Evolutionary conservation across 768 basidiomycete genomes (phyloP).

Genomic region (Panaeolus papilionaceus): DNA sequence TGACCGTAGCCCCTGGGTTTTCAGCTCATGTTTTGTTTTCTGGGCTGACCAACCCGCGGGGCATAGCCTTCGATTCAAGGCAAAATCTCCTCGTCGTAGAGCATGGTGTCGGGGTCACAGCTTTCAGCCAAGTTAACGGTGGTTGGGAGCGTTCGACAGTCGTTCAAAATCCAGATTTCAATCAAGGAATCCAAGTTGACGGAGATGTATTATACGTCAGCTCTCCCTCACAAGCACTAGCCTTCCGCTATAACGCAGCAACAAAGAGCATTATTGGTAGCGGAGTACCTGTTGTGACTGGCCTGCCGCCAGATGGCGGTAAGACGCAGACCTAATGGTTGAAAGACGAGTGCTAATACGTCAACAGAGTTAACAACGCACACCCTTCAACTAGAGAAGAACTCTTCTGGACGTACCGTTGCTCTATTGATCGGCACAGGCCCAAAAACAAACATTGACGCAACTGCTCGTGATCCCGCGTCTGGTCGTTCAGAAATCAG

Average conservation of each 20-base stretch:
- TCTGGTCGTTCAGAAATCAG: slow-evolving; percentile 51
- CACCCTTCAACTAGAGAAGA: slow-evolving; percentile 41
- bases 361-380: slow-evolving; percentile 47
- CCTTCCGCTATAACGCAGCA: slow-evolving; percentile 42
- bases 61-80: slow-evolving; percentile 44
- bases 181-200: slow-evolving; percentile 50
- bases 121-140: slow-evolving; percentile 36
- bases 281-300: slow-evolving; percentile 31
- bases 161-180: slow-evolving; percentile 41
- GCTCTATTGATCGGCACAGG: slow-evolving; percentile 46
- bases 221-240: slow-evolving; percentile 40
- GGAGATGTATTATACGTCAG: slow-evolving; percentile 43
- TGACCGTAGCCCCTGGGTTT: slow-evolving; percentile 42
- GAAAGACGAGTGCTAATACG: background rate
- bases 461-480: slow-evolving; percentile 46
- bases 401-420: slow-evolving; percentile 19
- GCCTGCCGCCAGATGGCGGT: slow-evolving; percentile 49
- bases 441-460: slow-evolving; percentile 46
- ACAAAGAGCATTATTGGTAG: slow-evolving; percentile 25
- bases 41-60: slow-evolving; percentile 48
- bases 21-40: slow-evolving; percentile 44
- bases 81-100: slow-evolving; percentile 51
- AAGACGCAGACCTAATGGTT: slow-evolving; percentile 14
- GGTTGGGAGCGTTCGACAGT: slow-evolving; percentile 47
- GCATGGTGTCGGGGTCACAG: slow-evolving; percentile 47